phyloP scores from a whole-genome alignment of 2,329 filamentous ascomycete genomes.

The Claviceps digitariae region DNA sequence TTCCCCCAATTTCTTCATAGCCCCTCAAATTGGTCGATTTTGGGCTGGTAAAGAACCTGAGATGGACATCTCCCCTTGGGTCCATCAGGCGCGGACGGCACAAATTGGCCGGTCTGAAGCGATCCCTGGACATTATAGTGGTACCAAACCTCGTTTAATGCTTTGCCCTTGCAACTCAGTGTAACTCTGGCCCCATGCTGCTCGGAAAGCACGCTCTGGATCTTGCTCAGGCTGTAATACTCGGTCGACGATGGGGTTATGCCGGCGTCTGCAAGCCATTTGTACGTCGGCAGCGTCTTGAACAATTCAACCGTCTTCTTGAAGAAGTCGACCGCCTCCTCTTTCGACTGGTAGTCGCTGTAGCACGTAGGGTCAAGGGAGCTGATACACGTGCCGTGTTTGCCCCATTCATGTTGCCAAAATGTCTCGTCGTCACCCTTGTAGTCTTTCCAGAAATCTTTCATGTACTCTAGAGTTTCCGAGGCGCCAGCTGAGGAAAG shows the following conservation, averaged over 20 bases:
- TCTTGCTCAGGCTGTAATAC: slow-evolving; percentile 44
- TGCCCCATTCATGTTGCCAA: slow-evolving; percentile 65
- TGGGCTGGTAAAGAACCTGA: slow-evolving; percentile 46
- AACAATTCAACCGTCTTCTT: slow-evolving; percentile 51
- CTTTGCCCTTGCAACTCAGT: slow-evolving; percentile 37
- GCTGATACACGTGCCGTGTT: slow-evolving; percentile 58
- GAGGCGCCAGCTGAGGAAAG: slow-evolving; percentile 36
- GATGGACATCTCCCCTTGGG: slow-evolving; percentile 48
- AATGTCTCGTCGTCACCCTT: slow-evolving; percentile 48
- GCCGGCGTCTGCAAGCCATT: slow-evolving; percentile 45
- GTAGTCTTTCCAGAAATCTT: slow-evolving; percentile 58
- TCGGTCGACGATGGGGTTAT: slow-evolving; percentile 38
- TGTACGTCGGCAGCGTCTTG: slow-evolving; percentile 53
- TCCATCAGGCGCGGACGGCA: slow-evolving; percentile 40
- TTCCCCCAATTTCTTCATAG: background rate
- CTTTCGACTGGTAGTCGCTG: slow-evolving; percentile 39
- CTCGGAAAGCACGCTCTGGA: slow-evolving; percentile 43
- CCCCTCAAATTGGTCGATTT: background rate
- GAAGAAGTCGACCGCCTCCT: slow-evolving; percentile 60
- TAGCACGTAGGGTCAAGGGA: slow-evolving; percentile 58
- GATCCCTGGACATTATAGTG: slow-evolving; percentile 49
- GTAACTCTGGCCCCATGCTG: slow-evolving; percentile 41
- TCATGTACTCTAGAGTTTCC: slow-evolving; percentile 52
- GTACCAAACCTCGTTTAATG: slow-evolving; percentile 44
- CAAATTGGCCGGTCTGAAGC: slow-evolving; percentile 45